Evolutionary conservation across 371 early-diverging fungal genomes (phyloP).

Genomic region (Modicella reniformis): DNA sequence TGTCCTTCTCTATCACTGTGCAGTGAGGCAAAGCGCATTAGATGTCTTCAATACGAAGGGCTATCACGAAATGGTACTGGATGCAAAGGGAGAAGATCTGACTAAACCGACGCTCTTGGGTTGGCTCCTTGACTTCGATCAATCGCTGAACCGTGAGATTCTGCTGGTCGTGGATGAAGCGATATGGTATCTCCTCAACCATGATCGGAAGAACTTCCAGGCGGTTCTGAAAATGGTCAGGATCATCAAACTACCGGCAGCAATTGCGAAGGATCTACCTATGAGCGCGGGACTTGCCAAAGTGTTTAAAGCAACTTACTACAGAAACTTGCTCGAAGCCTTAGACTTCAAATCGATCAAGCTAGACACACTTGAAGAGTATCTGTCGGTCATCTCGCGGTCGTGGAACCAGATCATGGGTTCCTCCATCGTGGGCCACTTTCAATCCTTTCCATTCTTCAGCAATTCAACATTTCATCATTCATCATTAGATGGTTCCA

Average conservation of each 20-base stretch:
- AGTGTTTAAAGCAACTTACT: conserved; percentile 8
- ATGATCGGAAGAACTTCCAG: not conserved
- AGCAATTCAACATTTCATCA: no score
- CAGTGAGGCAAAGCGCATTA: conserved; percentile 5
- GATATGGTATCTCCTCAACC: conserved; percentile 4
- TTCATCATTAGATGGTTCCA: no score
- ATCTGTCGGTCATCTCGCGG: no score
- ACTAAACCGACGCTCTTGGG: not conserved
- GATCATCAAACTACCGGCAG: not conserved
- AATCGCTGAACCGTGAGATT: not conserved
- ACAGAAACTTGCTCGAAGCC: not conserved
- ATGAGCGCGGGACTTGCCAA: conserved; percentile 1
- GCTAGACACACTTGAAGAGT: no score
- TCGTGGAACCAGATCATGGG: no score
- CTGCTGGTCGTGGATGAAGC: not conserved
- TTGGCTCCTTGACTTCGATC: conserved; percentile 10
- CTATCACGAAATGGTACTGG: not conserved
- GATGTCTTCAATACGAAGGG: not conserved
- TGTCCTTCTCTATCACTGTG: not conserved
- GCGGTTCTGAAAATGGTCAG: not conserved
- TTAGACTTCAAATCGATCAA: no score
- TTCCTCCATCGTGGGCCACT: no score
- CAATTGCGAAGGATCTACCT: not conserved
- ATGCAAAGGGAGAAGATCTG: not conserved
- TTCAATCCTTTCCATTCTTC: no score